Conservation (phyloP, 345 rosid genomes). For the Capsella bursapastoris region DNA sequence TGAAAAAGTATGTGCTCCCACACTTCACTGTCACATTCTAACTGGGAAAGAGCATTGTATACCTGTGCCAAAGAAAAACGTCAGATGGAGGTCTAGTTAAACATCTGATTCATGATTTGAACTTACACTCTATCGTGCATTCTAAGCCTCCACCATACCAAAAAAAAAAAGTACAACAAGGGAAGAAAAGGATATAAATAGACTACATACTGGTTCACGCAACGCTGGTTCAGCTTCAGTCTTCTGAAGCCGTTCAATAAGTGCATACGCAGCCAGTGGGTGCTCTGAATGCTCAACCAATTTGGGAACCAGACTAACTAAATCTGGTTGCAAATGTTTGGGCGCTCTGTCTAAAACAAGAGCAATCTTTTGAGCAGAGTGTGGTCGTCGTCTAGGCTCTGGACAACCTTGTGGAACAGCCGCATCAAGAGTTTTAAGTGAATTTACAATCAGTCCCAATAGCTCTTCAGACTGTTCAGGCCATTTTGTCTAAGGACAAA, state of each 20-base stretch:
- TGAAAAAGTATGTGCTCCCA: slow-evolving; percentile 80
- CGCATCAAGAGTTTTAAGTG: slow-evolving; percentile 92
- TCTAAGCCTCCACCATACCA: slow-evolving; percentile 16
- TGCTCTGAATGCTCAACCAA: slow-evolving; percentile 98
- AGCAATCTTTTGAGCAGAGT: slow-evolving; percentile 92
- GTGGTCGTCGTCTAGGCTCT: slow-evolving; percentile 92
- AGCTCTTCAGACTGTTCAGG: slow-evolving; percentile 99
- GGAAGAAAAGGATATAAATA: slow-evolving; percentile 29
- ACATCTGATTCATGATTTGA: slow-evolving; percentile 16
- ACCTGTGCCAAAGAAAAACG: slow-evolving; percentile 59
- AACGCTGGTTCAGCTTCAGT: slow-evolving; percentile 88
- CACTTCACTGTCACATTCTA: slow-evolving; percentile 84
- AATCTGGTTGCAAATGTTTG: slow-evolving; percentile 83
- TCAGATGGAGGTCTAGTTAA: slow-evolving; percentile 16
- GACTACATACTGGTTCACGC: slow-evolving; percentile 75
- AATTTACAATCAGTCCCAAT: slow-evolving; percentile 91
- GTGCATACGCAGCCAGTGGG: slow-evolving; percentile 85
- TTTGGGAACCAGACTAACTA: slow-evolving; percentile 94
- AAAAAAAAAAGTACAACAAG: slow-evolving; percentile 15
- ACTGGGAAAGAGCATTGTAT: slow-evolving; percentile 82
- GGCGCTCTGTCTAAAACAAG: slow-evolving; percentile 97
- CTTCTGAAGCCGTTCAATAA: slow-evolving; percentile 83
- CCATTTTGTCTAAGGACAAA: slow-evolving; percentile 84
- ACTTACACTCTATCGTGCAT: slow-evolving; percentile 16
- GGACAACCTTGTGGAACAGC: slow-evolving; percentile 95